A percentile compares a stretch with the other conserved stretches of the same genome.
Evolutionary conservation across 306 rosid genomes (phyloP).

Genomic region (Pyrus betulifolia): DNA sequence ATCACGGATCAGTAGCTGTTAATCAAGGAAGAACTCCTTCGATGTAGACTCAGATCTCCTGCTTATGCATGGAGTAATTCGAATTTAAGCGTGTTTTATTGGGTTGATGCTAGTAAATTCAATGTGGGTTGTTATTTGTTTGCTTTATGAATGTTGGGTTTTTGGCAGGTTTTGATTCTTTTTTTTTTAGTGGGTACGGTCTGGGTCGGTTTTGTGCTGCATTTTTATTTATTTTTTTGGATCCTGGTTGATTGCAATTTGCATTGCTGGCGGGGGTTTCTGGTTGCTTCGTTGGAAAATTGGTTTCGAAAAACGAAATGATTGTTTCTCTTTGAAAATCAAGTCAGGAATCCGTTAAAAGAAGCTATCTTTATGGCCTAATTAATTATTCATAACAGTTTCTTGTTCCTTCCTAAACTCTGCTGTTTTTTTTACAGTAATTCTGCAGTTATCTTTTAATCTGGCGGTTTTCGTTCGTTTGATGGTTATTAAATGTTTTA

Average conservation of each 20-base stretch:
- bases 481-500: background rate
- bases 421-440: background rate
- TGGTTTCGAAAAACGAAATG: background rate
- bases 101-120: background rate
- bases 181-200: background rate
- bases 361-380: background rate
- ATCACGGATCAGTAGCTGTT: background rate
- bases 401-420: background rate
- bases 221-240: background rate
- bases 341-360: background rate
- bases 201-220: background rate
- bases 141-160: background rate
- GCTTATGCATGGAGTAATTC: background rate
- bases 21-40: background rate
- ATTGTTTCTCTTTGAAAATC: background rate
- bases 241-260: background rate
- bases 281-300: background rate
- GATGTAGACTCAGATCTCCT: conserved; percentile 10
- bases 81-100: background rate
- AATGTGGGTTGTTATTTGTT: background rate
- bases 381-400: background rate
- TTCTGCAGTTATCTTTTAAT: background rate
- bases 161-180: background rate
- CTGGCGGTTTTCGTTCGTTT: background rate
- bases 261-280: conserved; percentile 4